Base-by-base conservation (phyloP, 192 early-diverging fungal species). In the Entomortierella parvispora region DNA sequence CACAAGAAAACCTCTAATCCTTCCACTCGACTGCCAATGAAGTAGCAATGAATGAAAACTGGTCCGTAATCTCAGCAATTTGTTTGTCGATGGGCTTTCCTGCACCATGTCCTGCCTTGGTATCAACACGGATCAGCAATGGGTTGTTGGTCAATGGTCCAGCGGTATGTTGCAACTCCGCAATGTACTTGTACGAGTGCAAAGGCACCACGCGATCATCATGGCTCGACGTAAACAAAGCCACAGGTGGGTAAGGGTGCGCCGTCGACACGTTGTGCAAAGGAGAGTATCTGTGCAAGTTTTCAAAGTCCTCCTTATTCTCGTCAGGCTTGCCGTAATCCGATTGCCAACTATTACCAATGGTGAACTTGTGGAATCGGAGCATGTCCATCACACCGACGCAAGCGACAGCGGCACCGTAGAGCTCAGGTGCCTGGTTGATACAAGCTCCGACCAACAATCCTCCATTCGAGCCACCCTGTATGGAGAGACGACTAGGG, bases 311-410 rank as follows among this genome's bases (percentile, higher is more conserved):
- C 63, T 88, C 89, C 63, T 81, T 71, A 40, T 79, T 71, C 22
- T 84, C 81, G 42, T 91, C 88, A 23, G 91, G 87, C 54, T 89
- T 80, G n/a, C 90, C 90, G 68, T 85, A 92, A 53, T 92, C 90
- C 22, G 82, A 81, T 42, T 68, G 74, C 92, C 92, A 93, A 5
- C 84, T 87, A 69, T 86, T 79, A 5, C 92, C 92, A 54, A 91
- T 91, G 4, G 91, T 93, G 67, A 93, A 93, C 69, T 91, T 91
- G 80, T 93, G 91, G 85, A 90, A 93, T 44, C 90, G 82, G 49
- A 87, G 54, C 82, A 93, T 81, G 58, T 93, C 92, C 84, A 90
- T 69, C 25, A 92, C 91, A 18, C 90, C 90, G 23, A 93, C 92
- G 32, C 87, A 86, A 20, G 89, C 84, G 6, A 93, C 78, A 2